Evolutionary conservation across 805 yeast genomes (phyloP), one percentile per base, ranked within the genome.

Genomic region (Nakazawaea peltata): DNA sequence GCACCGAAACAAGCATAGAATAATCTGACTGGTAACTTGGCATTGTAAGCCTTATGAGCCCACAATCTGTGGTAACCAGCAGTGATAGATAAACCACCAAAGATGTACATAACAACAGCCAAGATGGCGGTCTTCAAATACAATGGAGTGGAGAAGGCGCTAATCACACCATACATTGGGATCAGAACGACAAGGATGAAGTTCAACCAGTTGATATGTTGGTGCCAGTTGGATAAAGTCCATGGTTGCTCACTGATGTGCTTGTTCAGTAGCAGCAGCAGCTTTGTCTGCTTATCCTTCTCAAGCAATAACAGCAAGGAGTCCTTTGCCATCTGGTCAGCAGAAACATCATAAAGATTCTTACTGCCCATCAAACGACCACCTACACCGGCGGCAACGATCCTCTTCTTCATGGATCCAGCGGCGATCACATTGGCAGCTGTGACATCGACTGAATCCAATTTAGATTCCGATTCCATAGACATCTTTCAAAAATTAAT

Each of bases 11-110:
- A 56, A 5, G 90, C 94, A 51, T 61, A 81, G 46, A 79, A 73
- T 28, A 80, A 50, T 45, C 76, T 70, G 28, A 79, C 64, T 12
- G 84, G 78, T 51, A 67, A 54, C 41, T 63, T 67, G 12, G 81
- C 87, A 36, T 69, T 68, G 49, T 76, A 82, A 14, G 90, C 66
- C 54, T 79, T 75, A 59, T 83, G 94, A 19, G 92, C 65, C 77
- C 78, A 83, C 44, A 80, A 63, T 58, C 94, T 67, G 52, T 83
- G 94, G 59, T 83, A 83, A 34, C 94, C 94, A 12, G 83, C 92
- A 16, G 92, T 83, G 54, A 83, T 79, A 29, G 90, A 81, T 18
- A 80, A 43, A 48, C 94, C 94, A 42, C 79, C 73, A 35, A 75
- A 54, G 13, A 59, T 48, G 51, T 80, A 83, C 36, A 77, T 57